Base-by-base conservation (phyloP, 1,284 basidiomycete genomes). In the Naganishia sp. region DNA sequence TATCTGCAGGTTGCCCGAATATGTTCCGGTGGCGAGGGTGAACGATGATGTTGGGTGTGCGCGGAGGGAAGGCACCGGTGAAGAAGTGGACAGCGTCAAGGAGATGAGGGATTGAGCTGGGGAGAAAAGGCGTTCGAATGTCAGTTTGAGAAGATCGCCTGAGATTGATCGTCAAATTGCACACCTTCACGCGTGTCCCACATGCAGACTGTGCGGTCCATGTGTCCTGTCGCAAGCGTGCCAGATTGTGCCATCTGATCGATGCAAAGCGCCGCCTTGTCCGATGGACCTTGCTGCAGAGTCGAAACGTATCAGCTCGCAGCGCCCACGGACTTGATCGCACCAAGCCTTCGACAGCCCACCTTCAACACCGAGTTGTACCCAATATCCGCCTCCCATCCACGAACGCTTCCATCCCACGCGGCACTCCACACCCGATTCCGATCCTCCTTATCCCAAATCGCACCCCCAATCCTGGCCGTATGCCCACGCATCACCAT, bases 1-100 rank as follows among this genome's bases (percentile, higher is more conserved):
- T 21, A 96, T 81, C 31, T 92, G 84, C 2, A 89, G 87, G 0
- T 87, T 81, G 42, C 92, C 90, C 69, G 93, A 90, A 75, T 94
- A 93, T 0, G 88, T 87, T 1, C 90, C 93, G 0, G 86, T 89
- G 9, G 89, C 83, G 21, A 94, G 82, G 70, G 91, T 90, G 72
- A 89, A 82, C 31, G 80, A 82, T 21, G 86, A 86, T 0, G 83
- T 83, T 0, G 84, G 82, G 72, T 87, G 81, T 17, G 85, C 76
- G 0, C 84, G 82, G 21, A 94, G 78, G 65, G 87, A 87, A 0
- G 90, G 88, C 0, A 92, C 90, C 6, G 89, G 89, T 0, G 88
- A 84, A 4, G 87, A 82, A 39, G 76, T 73, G 17, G 82, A 70
- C 66, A 94, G 84, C 1, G 85, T 78, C 21, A 84, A 39, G 72